Evolutionary conservation across 2,329 filamentous ascomycete species (phyloP).

Genomic region (Alternaria metachromatica): DNA sequence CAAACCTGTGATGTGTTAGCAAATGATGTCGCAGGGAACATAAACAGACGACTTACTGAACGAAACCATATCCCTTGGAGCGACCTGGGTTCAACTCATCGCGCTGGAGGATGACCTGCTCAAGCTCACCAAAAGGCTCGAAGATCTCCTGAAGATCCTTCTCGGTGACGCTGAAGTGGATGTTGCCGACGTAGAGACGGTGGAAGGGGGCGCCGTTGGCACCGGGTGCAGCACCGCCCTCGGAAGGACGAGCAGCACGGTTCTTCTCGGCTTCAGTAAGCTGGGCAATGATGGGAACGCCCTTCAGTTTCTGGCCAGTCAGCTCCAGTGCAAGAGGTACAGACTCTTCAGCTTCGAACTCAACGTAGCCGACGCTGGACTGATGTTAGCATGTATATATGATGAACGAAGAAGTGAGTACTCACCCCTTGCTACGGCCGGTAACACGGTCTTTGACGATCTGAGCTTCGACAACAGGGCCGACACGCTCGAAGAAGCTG

Average conservation of each 20-base stretch:
- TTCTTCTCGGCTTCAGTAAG: constrained; percentile 99
- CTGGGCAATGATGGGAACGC: constrained; percentile 98
- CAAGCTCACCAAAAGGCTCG: constrained; percentile 95
- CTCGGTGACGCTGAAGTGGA: constrained; percentile 99
- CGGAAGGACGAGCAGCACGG: constrained; percentile 84
- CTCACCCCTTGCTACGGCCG: constrained; percentile 95
- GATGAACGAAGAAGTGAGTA: constrained; percentile 10
- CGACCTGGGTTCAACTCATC: constrained; percentile 72
- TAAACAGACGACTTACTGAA: constrained; percentile 74
- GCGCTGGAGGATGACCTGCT: constrained; percentile 97
- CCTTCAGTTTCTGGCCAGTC: constrained; percentile 97
- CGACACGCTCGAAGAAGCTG: constrained; percentile 93
- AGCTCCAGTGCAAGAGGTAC: constrained; percentile 93
- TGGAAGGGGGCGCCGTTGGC: constrained; percentile 93
- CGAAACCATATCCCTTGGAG: constrained; percentile 90
- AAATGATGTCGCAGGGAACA: neutral
- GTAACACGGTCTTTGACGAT: constrained; percentile 98
- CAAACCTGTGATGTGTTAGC: constrained; percentile 71
- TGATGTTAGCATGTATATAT: constrained; percentile 46
- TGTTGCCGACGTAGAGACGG: constrained; percentile 97
- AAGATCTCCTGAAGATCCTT: constrained; percentile 95
- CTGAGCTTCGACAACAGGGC: constrained; percentile 93
- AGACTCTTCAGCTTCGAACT: constrained; percentile 96
- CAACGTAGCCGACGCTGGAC: constrained; percentile 93
- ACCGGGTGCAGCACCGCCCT: constrained; percentile 63